Conservation (phyloP, 768 basidiomycete species). For the Chalciporus piperatus region DNA sequence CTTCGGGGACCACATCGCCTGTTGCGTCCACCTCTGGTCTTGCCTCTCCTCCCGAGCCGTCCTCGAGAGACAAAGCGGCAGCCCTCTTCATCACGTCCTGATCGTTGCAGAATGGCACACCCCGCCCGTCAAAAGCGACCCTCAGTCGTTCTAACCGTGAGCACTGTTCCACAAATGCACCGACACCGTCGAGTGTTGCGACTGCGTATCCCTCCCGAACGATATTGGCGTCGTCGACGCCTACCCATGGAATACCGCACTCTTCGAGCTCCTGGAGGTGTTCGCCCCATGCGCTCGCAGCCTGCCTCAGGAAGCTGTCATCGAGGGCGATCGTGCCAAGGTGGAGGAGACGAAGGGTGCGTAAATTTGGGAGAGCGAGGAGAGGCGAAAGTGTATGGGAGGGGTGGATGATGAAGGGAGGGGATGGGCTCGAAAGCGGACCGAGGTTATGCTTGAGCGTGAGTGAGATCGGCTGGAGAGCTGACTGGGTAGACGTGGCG, state of each 20-base stretch:
- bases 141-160: slow-evolving; percentile 15
- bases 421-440: slow-evolving; percentile 14
- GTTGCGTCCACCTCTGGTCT: neutral
- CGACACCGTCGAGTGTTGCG: slow-evolving; percentile 23
- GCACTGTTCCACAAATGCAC: slow-evolving; percentile 19
- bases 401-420: slow-evolving; percentile 25
- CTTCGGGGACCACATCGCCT: neutral
- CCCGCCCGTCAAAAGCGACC: slow-evolving; percentile 26
- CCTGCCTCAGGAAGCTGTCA: slow-evolving; percentile 24
- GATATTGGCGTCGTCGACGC: slow-evolving; percentile 12
- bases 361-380: slow-evolving; percentile 18
- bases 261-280: slow-evolving; percentile 27
- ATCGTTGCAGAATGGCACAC: neutral
- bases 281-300: slow-evolving; percentile 25
- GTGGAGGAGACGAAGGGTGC: slow-evolving; percentile 22
- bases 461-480: slow-evolving; percentile 16
- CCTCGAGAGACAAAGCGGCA: neutral
- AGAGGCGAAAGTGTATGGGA: slow-evolving; percentile 24
- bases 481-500: neutral
- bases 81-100: neutral
- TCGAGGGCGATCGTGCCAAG: slow-evolving; percentile 28
- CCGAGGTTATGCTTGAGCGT: slow-evolving; percentile 28
- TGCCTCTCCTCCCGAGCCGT: neutral
- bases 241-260: slow-evolving; percentile 28
- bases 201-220: slow-evolving; percentile 8